Evolutionary conservation across 2,329 filamentous ascomycete genomes (phyloP), one percentile per base, ranked within the genome.

Genomic region (Colletotrichum australisinense): DNA sequence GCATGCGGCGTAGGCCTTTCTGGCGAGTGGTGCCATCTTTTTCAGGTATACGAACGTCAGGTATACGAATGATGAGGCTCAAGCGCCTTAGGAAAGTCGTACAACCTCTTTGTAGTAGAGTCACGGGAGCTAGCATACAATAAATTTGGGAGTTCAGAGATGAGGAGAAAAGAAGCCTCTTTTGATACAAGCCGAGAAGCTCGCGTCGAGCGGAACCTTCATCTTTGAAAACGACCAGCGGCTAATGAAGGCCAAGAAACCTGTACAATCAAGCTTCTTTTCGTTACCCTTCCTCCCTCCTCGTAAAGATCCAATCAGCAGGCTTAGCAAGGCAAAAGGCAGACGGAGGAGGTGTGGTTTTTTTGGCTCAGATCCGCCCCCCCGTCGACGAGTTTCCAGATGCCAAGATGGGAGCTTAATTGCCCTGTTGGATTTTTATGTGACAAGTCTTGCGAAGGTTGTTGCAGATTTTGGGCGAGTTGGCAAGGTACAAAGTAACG

Each of bases 351-450:
- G 46, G n/a, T 32, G 30, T 63, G 38, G 14, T 7, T 42, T 38
- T 38, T 32, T n/a, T 55, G 46, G 66, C 67, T 70, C 67, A 57
- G 70, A 70, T 63, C 59, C 38, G 38, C 14, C 38, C 38, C 38
- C 55, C 26, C 28, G 59, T 28, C n/a, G 46, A 16, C 66, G 49
- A 28, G 59, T 56, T 64, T 69, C 60, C 60, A 56, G 70, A 73
- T 73, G 70, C 70, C 70, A 70, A 70, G 67, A 70, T 64, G 66
- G 67, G 55, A 73, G 66, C 70, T 73, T 69, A 69, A 53, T 59
- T 65, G 22, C 30, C 4, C 60, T 63, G 35, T 55, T 28, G 22
- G 56, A 55, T 42, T 5, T 19, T 42, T 16, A 5, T 52, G 67
- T 59, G 60, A 57, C 67, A 65, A 70, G 12, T 70, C 56, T 59